phyloP scores from a whole-genome alignment of 176 grass and related monocot species.

The barley (Hordeum vulgare) region MorexV3_pseudomolecules_assembly NC_058522.1:67253925-67254424 shows the following conservation, averaged over 20 bases:
- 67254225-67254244: neutral
- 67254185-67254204: neutral
- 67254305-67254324: neutral
- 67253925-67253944: slow-evolving; percentile 63
- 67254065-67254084: slow-evolving; percentile 61
- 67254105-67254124: neutral
- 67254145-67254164: neutral
- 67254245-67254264: neutral
- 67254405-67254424: too few species aligned
- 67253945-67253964: slow-evolving; percentile 65
- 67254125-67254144: neutral
- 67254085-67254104: slow-evolving; percentile 50
- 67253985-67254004: slow-evolving; percentile 61
- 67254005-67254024: slow-evolving; percentile 59
- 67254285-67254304: neutral
- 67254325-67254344: neutral
- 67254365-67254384: neutral
- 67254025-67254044: slow-evolving; percentile 62
- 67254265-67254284: too few species aligned
- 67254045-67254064: slow-evolving; percentile 69
- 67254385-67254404: too few species aligned
- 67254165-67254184: neutral
- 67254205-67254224: neutral
- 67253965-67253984: slow-evolving; percentile 84
- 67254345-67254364: neutral